Conservation (phyloP, 1,284 basidiomycete species). For the Rhodotorula sp. region DNA sequence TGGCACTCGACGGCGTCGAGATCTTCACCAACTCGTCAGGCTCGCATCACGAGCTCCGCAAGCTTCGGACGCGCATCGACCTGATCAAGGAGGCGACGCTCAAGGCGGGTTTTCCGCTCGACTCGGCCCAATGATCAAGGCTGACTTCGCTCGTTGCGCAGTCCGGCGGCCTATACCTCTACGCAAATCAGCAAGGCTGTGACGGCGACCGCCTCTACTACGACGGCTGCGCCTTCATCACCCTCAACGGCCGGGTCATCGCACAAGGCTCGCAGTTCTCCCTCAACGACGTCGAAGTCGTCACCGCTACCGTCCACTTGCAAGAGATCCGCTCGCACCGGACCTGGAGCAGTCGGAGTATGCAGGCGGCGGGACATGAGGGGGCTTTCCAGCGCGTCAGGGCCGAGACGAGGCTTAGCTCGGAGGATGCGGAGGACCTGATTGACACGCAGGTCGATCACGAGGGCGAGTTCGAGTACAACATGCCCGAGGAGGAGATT, state of each 20-base stretch:
- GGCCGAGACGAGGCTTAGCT: constrained; percentile 71
- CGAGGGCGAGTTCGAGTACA: constrained; percentile 65
- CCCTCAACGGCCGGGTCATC: constrained; percentile 85
- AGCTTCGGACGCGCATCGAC: constrained; percentile 85
- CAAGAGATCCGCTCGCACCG: constrained; percentile 90
- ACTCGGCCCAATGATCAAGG: background rate
- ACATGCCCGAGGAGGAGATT: constrained; percentile 92
- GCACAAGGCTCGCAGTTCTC: constrained; percentile 97
- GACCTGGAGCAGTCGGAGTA: constrained; percentile 70
- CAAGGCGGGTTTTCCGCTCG: constrained; percentile 60
- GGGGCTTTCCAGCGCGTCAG: constrained; percentile 74
- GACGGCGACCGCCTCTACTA: constrained; percentile 98
- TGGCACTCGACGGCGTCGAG: constrained; percentile 97
- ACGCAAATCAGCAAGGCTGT: constrained; percentile 98
- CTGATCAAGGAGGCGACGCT: constrained; percentile 95
- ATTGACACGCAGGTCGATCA: constrained; percentile 43
- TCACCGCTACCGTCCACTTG: constrained; percentile 91
- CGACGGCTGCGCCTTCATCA: constrained; percentile 94
- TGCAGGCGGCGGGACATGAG: constrained; percentile 73
- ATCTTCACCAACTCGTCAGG: constrained; percentile 98
- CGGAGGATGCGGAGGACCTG: constrained; percentile 65
- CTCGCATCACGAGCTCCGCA: constrained; percentile 95
- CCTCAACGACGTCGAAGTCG: constrained; percentile 89
- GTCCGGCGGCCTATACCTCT: constrained; percentile 95
- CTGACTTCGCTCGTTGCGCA: constrained; percentile 48